A percentile compares a stretch with the other conserved stretches of the same genome.
phyloP scores from a whole-genome alignment of 495 filamentous ascomycete genomes.

The Lophiostoma macrostomum region DNA sequence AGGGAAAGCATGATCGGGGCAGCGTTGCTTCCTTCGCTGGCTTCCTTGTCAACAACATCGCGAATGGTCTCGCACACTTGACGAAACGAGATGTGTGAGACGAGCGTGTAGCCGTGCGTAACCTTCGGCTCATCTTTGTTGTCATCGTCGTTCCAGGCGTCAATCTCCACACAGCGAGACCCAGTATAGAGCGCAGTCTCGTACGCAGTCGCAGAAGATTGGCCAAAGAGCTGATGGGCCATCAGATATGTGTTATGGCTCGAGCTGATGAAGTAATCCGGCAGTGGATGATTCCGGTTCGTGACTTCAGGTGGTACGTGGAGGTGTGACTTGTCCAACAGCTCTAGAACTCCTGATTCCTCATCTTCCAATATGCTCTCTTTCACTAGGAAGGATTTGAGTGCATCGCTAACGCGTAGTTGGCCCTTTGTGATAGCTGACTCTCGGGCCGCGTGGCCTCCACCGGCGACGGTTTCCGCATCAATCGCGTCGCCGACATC shows the following conservation, averaged over 20 bases:
- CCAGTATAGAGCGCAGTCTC: constrained; percentile 49
- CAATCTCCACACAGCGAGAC: constrained; percentile 57
- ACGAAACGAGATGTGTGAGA: constrained; percentile 54
- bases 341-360: constrained; percentile 37
- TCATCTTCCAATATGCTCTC: constrained; percentile 41
- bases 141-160: constrained; percentile 54
- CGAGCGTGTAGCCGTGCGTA: constrained; percentile 55
- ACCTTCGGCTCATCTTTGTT: constrained; percentile 52
- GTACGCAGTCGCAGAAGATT: constrained; percentile 49
- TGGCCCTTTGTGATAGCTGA: constrained; percentile 43
- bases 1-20: constrained; percentile 53
- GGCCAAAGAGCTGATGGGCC: constrained; percentile 52
- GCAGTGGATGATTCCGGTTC: constrained; percentile 48
- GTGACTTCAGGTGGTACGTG: constrained; percentile 43
- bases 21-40: constrained; percentile 35
- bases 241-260: constrained; percentile 54
- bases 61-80: constrained; percentile 52
- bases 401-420: constrained; percentile 48
- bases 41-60: constrained; percentile 49
- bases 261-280: constrained; percentile 55
- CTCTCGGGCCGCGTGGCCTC: constrained; percentile 46
- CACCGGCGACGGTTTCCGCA: constrained; percentile 46
- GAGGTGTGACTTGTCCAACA: constrained; percentile 48
- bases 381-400: constrained; percentile 45
- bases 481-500: constrained; percentile 51